These are phyloP conservation scores for Acarospora socialis DNA, from an alignment of 2,329 filamentous ascomycete genomes.

Conservation along the genomic window DNA sequence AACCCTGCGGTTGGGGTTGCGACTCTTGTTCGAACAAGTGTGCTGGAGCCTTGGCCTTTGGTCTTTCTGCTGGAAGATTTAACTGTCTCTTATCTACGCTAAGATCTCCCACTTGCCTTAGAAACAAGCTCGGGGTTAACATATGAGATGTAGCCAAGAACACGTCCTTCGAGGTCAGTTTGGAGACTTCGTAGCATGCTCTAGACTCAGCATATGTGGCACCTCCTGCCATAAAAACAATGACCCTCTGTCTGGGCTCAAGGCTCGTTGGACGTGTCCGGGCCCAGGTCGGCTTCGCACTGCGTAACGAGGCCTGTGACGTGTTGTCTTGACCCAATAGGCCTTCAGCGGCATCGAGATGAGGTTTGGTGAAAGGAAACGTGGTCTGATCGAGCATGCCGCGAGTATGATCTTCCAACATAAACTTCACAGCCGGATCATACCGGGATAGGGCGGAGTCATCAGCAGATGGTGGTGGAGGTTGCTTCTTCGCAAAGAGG, in stretches of 20 bases:
- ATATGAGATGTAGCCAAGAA: conserved; percentile 85
- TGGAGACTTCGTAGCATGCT: conserved; percentile 74
- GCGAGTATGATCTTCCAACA: conserved; percentile 60
- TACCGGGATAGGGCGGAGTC: conserved; percentile 81
- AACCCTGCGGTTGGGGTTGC: conserved; percentile 40
- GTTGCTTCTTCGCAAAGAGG: conserved; percentile 55
- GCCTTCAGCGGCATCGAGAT: conserved; percentile 34
- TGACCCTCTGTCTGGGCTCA: conserved; percentile 78
- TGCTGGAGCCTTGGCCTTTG: conserved; percentile 66
- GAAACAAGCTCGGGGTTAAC: conserved; percentile 69
- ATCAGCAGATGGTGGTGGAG: conserved; percentile 43
- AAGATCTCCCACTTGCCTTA: conserved; percentile 70
- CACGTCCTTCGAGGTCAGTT: conserved; percentile 61
- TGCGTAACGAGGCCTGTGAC: conserved; percentile 62
- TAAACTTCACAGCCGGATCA: conserved; percentile 63
- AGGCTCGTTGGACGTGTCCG: conserved; percentile 57
- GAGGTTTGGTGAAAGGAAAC: conserved; percentile 63
- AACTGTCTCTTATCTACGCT: conserved; percentile 60
- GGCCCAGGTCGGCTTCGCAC: conserved; percentile 91
- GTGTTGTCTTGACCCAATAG: conserved; percentile 35
- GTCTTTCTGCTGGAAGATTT: conserved; percentile 66
- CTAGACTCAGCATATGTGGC: conserved; percentile 87
- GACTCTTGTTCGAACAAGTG: conserved; percentile 68
- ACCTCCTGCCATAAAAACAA: conserved; percentile 90
- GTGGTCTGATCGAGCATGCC: conserved; percentile 50